Conservation (phyloP, 495 filamentous ascomycete species). For the Xylaria intraflava region DNA sequence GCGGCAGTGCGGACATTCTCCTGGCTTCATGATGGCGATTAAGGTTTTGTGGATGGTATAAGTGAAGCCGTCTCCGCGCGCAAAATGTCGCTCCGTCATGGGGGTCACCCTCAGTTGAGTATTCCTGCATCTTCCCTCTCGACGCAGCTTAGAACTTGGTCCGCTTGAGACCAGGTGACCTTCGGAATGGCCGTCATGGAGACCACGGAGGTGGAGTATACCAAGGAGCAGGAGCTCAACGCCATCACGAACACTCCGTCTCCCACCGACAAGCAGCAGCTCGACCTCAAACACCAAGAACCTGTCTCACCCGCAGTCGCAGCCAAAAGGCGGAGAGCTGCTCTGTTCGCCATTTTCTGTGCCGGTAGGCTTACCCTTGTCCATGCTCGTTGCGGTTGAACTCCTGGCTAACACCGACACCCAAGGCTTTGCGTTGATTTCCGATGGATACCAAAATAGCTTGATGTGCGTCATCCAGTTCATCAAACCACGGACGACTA, state of each 20-base stretch:
- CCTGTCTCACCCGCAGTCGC: conserved; percentile 5
- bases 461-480: conserved; percentile 27
- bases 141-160: too few relatives aligned
- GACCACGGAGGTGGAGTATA: not conserved
- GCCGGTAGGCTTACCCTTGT: not conserved
- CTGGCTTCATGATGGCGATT: too few relatives aligned
- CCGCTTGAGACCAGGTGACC: too few relatives aligned
- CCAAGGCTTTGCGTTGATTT: conserved; percentile 44
- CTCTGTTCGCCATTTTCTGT: conserved; percentile 10
- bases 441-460: conserved; percentile 50
- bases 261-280: not conserved
- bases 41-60: too few relatives aligned
- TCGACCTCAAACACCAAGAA: not conserved
- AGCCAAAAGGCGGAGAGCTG: not conserved
- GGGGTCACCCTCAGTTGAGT: too few relatives aligned
- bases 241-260: not conserved
- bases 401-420: not conserved
- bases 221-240: not conserved
- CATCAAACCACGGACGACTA: too few relatives aligned
- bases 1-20: too few relatives aligned
- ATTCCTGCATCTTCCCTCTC: too few relatives aligned
- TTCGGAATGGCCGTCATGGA: not conserved
- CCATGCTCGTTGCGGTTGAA: not conserved
- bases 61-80: too few relatives aligned
- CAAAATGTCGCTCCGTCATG: too few relatives aligned